Evolutionary conservation across 1,284 basidiomycete genomes (phyloP), one percentile per base, ranked within the genome.

Genomic region (Inonotus hispidus): DNA sequence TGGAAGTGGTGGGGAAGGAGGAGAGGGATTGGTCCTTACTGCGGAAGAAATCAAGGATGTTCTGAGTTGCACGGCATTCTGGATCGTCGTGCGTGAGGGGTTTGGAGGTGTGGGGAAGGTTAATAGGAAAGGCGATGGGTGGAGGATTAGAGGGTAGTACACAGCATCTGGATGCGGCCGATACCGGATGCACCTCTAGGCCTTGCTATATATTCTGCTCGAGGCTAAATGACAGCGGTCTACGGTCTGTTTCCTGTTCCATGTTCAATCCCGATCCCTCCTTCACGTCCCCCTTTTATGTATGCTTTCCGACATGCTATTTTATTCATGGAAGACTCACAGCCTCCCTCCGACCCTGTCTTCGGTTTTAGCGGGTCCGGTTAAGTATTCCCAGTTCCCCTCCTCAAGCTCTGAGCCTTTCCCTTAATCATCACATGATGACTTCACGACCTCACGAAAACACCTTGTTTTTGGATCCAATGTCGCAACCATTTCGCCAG

Each of bases 11-110:
- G 14, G 84, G 81, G 27, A 72, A 90, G 25, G 25, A 50, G 21
- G 65, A 96, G 56, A 91, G 25, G 84, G 81, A 25, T 72, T 90
- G 21, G 75, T 82, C 35, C 74, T 97, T 56, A 91, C 87, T 1
- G 89, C 93, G 55, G 95, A 97, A 72, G 94, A 97, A 73, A 86
- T 98, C 72, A 97, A 98, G 75, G 95, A 98, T 73, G 82, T 95
- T 21, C 84, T 97, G 58, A 90, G 87, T 65, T 88, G 87, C 46
- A 97, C 93, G 1, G 91, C 86, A 14, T 77, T 98, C 72, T 98
- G 95, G 92, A 75, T 99, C 54, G 88, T 96, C 35, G 92, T 97
- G 0, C 79, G 95, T 39, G 95, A 99, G 73, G 87, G 87, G 29
- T 92, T 97, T 72, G 93, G 93, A 0, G 95, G 95, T 2, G 81